A percentile compares a stretch with the other conserved stretches of the same genome.
Conservation (phyloP, 2,329 filamentous ascomycete genomes). For the Dactylellina cionopaga region DNA sequence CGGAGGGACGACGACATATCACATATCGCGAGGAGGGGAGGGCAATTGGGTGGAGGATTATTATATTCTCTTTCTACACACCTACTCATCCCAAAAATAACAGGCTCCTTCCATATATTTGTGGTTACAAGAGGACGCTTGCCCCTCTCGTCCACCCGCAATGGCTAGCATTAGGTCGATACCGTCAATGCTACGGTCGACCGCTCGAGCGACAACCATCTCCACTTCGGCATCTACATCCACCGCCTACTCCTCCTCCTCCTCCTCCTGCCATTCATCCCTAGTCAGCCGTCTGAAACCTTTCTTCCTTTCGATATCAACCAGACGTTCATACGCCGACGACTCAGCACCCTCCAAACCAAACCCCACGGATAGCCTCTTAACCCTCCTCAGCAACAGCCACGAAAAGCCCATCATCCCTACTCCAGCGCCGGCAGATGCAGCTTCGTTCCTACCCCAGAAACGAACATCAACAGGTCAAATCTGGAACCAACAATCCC, state of each 20-base stretch:
- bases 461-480: too few species aligned
- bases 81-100: neutral
- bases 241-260: conserved; percentile 8
- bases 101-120: neutral
- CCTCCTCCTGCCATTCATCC: conserved; percentile 31
- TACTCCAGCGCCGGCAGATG: neutral
- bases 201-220: conserved; percentile 19
- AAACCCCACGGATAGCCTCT: neutral
- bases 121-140: neutral
- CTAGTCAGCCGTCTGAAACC: neutral
- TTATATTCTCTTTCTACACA: neutral
- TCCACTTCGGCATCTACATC: neutral
- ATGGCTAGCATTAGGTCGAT: conserved; percentile 31
- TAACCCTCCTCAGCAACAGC: neutral
- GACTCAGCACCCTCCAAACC: neutral
- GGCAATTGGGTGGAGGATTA: conserved; percentile 3
- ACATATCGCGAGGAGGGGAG: conserved; percentile 29
- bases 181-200: conserved; percentile 26
- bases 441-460: neutral
- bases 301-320: conserved; percentile 1
- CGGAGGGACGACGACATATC: conserved; percentile 7
- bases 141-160: neutral
- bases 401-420: neutral
- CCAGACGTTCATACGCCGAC: conserved; percentile 20
- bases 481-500: too few species aligned